Evolutionary conservation across 179 eudicot genomes (phyloP), one percentile per base, ranked within the genome.

Genomic region (Nepenthes alata): DNA sequence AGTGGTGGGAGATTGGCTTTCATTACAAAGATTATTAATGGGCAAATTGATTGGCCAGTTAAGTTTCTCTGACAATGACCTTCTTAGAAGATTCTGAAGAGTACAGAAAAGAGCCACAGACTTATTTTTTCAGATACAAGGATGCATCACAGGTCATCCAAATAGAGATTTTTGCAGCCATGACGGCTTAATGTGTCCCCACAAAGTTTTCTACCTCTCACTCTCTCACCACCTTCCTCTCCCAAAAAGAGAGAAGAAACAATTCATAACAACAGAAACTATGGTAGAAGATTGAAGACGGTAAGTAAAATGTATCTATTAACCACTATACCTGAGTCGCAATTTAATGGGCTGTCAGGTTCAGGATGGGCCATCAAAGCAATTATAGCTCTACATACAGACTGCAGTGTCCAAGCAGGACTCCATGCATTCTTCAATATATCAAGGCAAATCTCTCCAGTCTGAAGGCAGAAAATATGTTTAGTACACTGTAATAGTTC

Each of bases 331-430:
- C 98, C 96, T 73, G 98, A 89, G 80, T 93, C 98, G 76, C 98
- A 93, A 63, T 93, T 93, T 41, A 91, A 73, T 48, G 98, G 98
- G 53, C 95, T 93, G 63, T 93, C 96, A 57, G 98, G 79, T 80
- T 91, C 93, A 2, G 96, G 98, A 78, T 93, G 98, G 53, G 95
- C 96, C 98, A 89, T 93, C 77, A 93, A 69, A 65, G 98, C 98
- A 70, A 93, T 93, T 67, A 93, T 85, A 69, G 98, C 96, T 74
- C 95, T 75, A 73, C 93, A 89, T 56, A 93, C 98, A 68, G 96
- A 93, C 67, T 93, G 98, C 58, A 93, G 77, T 25, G 98, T 93
- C 98, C 95, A 93, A 61, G 96, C 98, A 64, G 96, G 98, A 69
- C 98, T 91, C 98, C 98, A 91, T 14, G 96, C 95, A 77, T 86